Conservation (phyloP, 108 stramenopile species). For the Skeletonema costatum region DNA sequence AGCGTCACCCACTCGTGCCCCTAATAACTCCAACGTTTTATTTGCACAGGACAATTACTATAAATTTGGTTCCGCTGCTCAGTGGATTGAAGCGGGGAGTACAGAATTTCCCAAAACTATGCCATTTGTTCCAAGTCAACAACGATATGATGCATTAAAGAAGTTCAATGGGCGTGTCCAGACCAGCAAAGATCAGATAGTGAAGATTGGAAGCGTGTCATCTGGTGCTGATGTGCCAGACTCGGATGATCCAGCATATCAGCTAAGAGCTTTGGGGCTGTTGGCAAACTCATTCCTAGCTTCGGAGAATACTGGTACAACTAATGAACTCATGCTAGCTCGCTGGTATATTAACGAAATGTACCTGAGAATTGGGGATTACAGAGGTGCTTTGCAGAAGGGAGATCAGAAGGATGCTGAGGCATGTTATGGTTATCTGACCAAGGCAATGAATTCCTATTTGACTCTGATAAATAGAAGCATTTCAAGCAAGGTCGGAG, state of each 20-base stretch:
- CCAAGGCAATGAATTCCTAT: conserved; percentile 72
- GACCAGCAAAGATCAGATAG: conserved; percentile 41
- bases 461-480: conserved; percentile 71
- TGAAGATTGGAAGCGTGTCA: conserved; percentile 13
- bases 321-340: conserved; percentile 79
- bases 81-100: conserved; percentile 61
- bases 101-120: conserved; percentile 75
- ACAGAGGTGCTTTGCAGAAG: conserved; percentile 49
- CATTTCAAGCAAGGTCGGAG: conserved; percentile 77
- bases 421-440: conserved; percentile 25
- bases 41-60: conserved; percentile 81
- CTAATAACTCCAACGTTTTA: conserved; percentile 78
- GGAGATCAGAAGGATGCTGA: conserved; percentile 46
- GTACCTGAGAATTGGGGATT: conserved; percentile 65
- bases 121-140: conserved; percentile 74
- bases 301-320: conserved; percentile 77
- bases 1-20: conserved; percentile 59
- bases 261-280: conserved; percentile 74
- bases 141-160: conserved; percentile 77
- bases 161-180: conserved; percentile 65
- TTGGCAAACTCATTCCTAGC: conserved; percentile 79
- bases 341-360: conserved; percentile 87
- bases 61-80: conserved; percentile 78
- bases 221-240: conserved; percentile 40
- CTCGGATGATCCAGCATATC: conserved; percentile 52